Percentiles rank a stretch among this genome's conserved stretches.
Evolutionary conservation across 306 rosid genomes (phyloP).

Genomic region (Quercus wislizeni): DNA sequence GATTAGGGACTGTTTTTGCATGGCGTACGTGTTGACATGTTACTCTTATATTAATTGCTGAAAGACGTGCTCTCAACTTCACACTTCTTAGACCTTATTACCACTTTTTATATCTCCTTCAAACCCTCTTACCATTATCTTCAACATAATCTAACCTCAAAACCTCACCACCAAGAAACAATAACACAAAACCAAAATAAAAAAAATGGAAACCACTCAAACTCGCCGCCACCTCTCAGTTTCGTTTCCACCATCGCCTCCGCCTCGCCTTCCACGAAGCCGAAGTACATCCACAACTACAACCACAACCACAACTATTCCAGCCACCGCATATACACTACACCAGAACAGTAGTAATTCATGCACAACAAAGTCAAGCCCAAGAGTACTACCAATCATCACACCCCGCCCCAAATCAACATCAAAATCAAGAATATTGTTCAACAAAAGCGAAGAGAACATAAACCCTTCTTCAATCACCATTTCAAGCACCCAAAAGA

Average conservation of each 20-base stretch:
- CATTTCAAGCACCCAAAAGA: conserved; percentile 7
- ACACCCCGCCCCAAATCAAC: conserved; percentile 47
- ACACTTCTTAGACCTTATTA: not conserved
- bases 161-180: not conserved
- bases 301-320: conserved; percentile 11
- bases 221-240: conserved; percentile 17
- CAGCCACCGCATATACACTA: not conserved
- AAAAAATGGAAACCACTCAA: not conserved
- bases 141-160: not conserved
- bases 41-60: not conserved
- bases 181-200: not conserved
- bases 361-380: conserved; percentile 4
- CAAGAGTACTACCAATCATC: conserved; percentile 11
- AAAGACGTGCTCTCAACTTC: not conserved
- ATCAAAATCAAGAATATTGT: conserved; percentile 27
- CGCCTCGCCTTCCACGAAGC: conserved; percentile 47
- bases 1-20: not conserved
- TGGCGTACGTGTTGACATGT: not conserved
- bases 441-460: conserved; percentile 17
- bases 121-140: not conserved
- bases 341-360: not conserved
- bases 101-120: not conserved
- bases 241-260: conserved; percentile 22
- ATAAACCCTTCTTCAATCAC: not conserved
- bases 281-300: conserved; percentile 25